Evolutionary conservation across 1,139 yeast species (phyloP), one percentile per base, ranked within the genome.

Genomic region (Blastobotrys persicus): DNA sequence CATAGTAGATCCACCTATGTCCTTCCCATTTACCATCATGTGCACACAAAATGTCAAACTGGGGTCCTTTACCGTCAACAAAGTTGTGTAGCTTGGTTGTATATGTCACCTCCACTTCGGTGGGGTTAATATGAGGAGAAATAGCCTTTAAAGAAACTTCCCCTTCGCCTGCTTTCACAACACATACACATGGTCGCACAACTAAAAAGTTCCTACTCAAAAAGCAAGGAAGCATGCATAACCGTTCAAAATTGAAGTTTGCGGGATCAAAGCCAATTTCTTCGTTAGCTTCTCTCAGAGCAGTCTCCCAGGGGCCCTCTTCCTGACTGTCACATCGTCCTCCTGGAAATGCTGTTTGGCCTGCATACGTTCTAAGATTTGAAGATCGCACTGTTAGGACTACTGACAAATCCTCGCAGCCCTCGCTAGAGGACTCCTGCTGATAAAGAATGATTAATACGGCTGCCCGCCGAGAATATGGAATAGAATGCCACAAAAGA

Each of bases 291-390:
- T 88, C 96, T 42, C 96, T 72, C 56, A 92, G 70, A 0, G 95
- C 82, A 34, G 85, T 83, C 46, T 76, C 76, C 80, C 88, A 85
- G 56, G 84, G 88, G 13, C 77, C 66, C 63, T 88, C 96, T 3
- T 71, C 60, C 0, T 75, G 79, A 20, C 28, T 33, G 63, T 88
- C 96, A 4, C 92, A 86, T 61, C 82, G 83, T 2, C 96, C 96
- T 2, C 96, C 96, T 3, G 96, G 96, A n/a, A 88, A 71, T 2
- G 95, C 85, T 4, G 87, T 81, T 62, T 88, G 95, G 2, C 96
- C 95, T 0, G 92, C 87, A 65, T 87, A 88, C 49, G 76, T 77
- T 48, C 82, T 73, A 54, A 88, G 72, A 46, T 75, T 74, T 44
- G 85, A 74, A 2, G 92, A 83, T 55, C 96, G 68, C 54, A 83